Conservation (phyloP, 257 asterid species). For the Forsythia suspensa region DNA sequence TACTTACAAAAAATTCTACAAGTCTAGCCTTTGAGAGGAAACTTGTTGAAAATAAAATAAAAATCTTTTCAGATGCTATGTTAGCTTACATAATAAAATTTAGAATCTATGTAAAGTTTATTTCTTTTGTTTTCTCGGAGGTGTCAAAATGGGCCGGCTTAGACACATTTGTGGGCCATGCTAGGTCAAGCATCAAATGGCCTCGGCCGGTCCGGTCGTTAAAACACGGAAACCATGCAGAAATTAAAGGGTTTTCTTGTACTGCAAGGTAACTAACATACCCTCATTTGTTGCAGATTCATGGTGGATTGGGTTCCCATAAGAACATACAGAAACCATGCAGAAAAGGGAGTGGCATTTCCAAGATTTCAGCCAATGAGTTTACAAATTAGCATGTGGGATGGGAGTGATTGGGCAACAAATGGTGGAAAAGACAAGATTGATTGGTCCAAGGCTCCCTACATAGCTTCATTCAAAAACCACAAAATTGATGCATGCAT, state of each 20-base stretch:
- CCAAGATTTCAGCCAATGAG: constrained; percentile 69
- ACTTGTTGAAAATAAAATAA: too few relatives aligned
- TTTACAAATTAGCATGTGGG: constrained; percentile 55
- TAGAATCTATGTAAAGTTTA: too few relatives aligned
- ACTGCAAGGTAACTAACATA: neutral
- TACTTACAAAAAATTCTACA: too few relatives aligned
- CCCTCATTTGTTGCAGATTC: constrained; percentile 42
- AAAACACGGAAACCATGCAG: neutral
- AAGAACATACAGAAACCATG: constrained; percentile 80
- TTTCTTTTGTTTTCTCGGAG: too few relatives aligned
- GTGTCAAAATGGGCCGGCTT: too few relatives aligned
- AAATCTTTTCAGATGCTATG: too few relatives aligned
- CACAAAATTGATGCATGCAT: constrained; percentile 69
- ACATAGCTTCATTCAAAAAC: constrained; percentile 49
- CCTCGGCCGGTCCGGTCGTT: too few relatives aligned
- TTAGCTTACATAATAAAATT: too few relatives aligned
- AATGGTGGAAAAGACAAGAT: constrained; percentile 59
- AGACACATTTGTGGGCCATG: too few relatives aligned
- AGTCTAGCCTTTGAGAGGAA: too few relatives aligned
- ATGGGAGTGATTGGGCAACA: constrained; percentile 84
- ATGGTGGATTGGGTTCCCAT: constrained; percentile 95
- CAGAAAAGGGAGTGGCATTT: constrained; percentile 62
- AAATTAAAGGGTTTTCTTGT: neutral
- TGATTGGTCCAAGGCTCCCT: constrained; percentile 76
- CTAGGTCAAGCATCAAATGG: too few relatives aligned